Percentiles rank a stretch among this genome's conserved stretches.
Conservation (phyloP, 768 basidiomycete genomes). For the Mrakia blollopis region DNA sequence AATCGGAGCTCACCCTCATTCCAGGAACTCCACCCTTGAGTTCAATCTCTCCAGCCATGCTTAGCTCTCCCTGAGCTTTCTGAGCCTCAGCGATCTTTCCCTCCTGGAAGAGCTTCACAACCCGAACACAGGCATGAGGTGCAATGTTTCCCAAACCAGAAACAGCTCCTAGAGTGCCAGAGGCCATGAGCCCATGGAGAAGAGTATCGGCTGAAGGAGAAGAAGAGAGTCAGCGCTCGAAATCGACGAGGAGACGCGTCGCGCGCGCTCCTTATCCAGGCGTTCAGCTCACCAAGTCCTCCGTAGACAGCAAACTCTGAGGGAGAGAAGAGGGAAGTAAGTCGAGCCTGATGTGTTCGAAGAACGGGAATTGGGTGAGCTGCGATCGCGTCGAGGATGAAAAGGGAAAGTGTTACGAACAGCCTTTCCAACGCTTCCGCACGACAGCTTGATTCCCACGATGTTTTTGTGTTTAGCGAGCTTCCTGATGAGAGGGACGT, state of each 20-base stretch:
- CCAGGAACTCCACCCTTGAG: conserved; percentile 21
- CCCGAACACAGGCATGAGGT: conserved; percentile 4
- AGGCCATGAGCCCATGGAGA: conserved; percentile 28
- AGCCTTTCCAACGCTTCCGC: conserved; percentile 15
- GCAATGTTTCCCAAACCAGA: conserved; percentile 19
- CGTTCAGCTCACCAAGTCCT: conserved; percentile 13
- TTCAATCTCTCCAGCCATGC: conserved; percentile 15
- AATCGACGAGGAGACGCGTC: neutral
- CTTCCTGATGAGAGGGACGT: conserved; percentile 40
- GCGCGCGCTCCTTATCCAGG: too few relatives aligned
- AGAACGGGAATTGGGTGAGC: neutral
- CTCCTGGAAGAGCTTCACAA: conserved; percentile 21
- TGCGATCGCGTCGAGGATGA: neutral
- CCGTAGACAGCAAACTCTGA: conserved; percentile 28
- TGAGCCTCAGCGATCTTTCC: conserved; percentile 17
- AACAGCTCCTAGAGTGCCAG: conserved; percentile 23
- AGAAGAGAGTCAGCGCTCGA: neutral
- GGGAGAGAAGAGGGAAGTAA: conserved; percentile 6
- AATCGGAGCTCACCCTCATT: neutral
- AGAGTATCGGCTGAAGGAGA: conserved; percentile 30
- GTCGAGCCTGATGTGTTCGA: neutral
- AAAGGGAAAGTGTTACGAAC: neutral
- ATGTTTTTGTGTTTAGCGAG: conserved; percentile 45
- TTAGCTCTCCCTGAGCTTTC: conserved; percentile 11
- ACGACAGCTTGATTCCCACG: conserved; percentile 41